Evolutionary conservation across 2,329 filamentous ascomycete genomes (phyloP).

Genomic region (Trichoderma koningii): DNA sequence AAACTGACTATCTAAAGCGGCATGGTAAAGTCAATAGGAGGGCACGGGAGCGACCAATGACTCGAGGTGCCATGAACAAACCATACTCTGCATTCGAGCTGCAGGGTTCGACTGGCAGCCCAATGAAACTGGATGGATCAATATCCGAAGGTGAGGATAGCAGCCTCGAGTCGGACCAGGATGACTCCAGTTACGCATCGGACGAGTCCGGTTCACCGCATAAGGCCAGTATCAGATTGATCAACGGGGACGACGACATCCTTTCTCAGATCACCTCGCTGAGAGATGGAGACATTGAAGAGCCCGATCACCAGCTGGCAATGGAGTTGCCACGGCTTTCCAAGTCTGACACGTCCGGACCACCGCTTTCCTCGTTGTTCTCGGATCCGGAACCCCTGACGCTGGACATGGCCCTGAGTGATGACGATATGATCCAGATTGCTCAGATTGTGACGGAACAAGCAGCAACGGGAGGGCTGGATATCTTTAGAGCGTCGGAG

Average conservation of each 20-base stretch:
- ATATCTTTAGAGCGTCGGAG: constrained; percentile 36
- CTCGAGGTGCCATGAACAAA: constrained; percentile 35
- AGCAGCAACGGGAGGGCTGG: constrained; percentile 56
- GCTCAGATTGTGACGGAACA: constrained; percentile 74
- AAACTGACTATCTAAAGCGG: constrained; percentile 52
- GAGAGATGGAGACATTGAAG: constrained; percentile 53
- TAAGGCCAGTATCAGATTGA: constrained; percentile 50
- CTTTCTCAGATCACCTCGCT: constrained; percentile 55
- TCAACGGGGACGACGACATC: constrained; percentile 53
- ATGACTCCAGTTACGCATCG: constrained; percentile 54
- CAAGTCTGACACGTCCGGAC: constrained; percentile 51
- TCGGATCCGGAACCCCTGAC: constrained; percentile 59
- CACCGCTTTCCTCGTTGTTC: constrained; percentile 58
- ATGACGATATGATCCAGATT: constrained; percentile 65
- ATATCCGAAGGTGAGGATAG: constrained; percentile 51
- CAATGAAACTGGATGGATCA: constrained; percentile 42
- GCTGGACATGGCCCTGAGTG: constrained; percentile 49
- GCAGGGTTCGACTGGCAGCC: constrained; percentile 38
- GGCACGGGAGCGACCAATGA: constrained; percentile 35
- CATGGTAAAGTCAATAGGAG: constrained; percentile 48
- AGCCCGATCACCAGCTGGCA: constrained; percentile 50
- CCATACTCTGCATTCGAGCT: constrained; percentile 35
- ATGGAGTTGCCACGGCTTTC: constrained; percentile 53
- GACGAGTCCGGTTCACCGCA: constrained; percentile 54
- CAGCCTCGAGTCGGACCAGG: constrained; percentile 58